Base-by-base conservation (phyloP, 1,284 basidiomycete genomes). In the Mrakiaceae sp. region DNA sequence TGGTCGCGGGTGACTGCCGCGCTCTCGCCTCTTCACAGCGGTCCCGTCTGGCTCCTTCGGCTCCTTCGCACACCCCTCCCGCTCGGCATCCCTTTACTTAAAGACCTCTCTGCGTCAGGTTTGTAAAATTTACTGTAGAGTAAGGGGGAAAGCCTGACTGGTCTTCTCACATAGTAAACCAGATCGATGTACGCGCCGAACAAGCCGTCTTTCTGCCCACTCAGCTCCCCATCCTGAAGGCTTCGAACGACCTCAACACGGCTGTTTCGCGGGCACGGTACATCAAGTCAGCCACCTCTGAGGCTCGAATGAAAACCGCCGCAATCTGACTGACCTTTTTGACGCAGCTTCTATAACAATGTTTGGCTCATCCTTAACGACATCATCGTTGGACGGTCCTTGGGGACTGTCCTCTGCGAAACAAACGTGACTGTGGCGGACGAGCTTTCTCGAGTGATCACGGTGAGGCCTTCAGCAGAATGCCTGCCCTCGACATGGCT, bases 361-460 rank as follows among this genome's bases (percentile, higher is more conserved):
- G 79, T 94, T 2, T 98, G 94, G 94, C 79, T 96, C 1, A 82
- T 94, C 16, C 74, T 91, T 67, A 97, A 97, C 75, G 94, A 98
- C 75, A 73, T 92, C 46, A 90, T 90, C 46, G 80, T 94, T 44
- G 91, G 91, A 0, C 74, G 82, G 56, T 85, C 87, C 0, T 77
- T 87, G 54, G 85, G 87, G 0, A 75, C 82, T 0, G 85, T 89
- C 70, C 72, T 90, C 3, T 81, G 79, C 64, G 86, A 88, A 57
- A 87, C 90, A 71, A 55, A 62, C 4, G 55, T 63, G 2, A 12
- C 44, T 5, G 50, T 77, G 6, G 67, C 68, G 0, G 10, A 6
- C 0, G 16, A 58, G n/a, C n/a, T 72, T 1, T 59, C 55, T 1
- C 39, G 52, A 2, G 57, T 69, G 12, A 65, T 75, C 16, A 60